Evolutionary conservation across 177 flowering plant genomes (phyloP), one percentile per base, ranked within the genome.

Genomic region (Vitis hybrid): DNA sequence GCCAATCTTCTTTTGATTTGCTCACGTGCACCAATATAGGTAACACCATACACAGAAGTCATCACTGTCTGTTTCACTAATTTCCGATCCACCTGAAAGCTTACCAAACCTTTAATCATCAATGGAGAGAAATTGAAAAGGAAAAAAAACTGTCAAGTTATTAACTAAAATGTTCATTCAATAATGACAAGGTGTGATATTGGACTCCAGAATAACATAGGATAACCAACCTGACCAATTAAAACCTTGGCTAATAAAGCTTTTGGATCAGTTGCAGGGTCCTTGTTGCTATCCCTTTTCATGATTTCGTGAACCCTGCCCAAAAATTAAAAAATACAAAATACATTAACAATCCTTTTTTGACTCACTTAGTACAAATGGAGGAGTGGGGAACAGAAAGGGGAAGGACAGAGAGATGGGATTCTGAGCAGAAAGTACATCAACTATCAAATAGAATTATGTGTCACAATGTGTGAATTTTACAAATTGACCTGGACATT

Each of bases 11-110:
- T 89, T 73, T 83, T 88, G 72, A 94, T 94, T 74, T 95, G 99
- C 65, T 95, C 99, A 60, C 99, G 91, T n/a, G 99, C 99, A 48
- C 99, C 99, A 74, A 95, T 75, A 80, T 80, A 93, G 34, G 99
- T 95, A 73, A 95, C 99, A 65, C 99, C 99, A 78, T 95, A 95
- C 18, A 95, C 99, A 66, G 99, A 95, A 69, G 99, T 95, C 99
- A 95, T 95, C 75, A 95, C 99, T 14, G 99, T 95, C 81, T 95
- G 99, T 76, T 95, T 95, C 69, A 95, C 98, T 78, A 95, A 81
- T 73, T 90, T 95, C 63, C 99, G 76, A 74, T 95, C 97, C 67
- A 94, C 97, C 97, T 94, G 93, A 83, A 73, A 76, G 64, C 69
- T 74, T 67, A 67, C 70, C 80, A 67, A 67, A 68, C 6, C 19